These are phyloP conservation scores for Vinca minor DNA, from an alignment of 257 asterid genomes.

Conservation along the genomic window DNA sequence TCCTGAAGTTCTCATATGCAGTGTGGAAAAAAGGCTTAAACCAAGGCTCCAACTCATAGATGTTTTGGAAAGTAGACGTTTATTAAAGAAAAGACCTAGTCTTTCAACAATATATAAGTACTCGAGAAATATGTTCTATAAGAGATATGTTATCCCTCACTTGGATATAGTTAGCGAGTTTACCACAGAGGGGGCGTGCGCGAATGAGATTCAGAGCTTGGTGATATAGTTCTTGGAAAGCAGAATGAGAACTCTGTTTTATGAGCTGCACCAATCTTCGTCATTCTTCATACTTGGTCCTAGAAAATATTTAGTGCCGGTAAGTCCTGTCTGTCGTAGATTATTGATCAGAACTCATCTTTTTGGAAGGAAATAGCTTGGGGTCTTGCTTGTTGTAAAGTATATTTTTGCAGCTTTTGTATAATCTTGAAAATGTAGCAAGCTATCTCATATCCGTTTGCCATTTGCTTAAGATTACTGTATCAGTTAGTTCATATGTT, in stretches of 20 bases:
- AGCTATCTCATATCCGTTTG: not conserved
- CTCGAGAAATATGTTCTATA: conserved; percentile 11
- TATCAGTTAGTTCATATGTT: not conserved
- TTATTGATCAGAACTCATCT: not conserved
- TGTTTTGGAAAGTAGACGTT: conserved; percentile 22
- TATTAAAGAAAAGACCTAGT: conserved; percentile 22
- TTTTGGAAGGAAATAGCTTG: not conserved
- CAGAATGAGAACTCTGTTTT: not conserved
- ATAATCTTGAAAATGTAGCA: not conserved
- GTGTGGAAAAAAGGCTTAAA: conserved; percentile 29
- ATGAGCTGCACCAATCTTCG: not conserved
- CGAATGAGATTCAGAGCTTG: conserved; percentile 3
- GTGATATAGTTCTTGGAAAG: not conserved
- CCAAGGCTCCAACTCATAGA: conserved; percentile 30
- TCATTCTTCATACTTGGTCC: not conserved
- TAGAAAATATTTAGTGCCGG: not conserved
- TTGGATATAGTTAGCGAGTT: conserved; percentile 18
- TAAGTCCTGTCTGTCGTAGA: not conserved
- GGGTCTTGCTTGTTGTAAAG: not conserved
- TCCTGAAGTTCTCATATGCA: conserved; percentile 21
- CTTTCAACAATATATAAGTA: conserved; percentile 4
- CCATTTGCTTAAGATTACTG: not conserved
- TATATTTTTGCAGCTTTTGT: not conserved
- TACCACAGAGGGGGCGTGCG: not conserved
- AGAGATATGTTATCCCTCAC: conserved; percentile 25